Evolutionary conservation across 805 yeast genomes (phyloP).

Genomic region (Candida hungchunana): DNA sequence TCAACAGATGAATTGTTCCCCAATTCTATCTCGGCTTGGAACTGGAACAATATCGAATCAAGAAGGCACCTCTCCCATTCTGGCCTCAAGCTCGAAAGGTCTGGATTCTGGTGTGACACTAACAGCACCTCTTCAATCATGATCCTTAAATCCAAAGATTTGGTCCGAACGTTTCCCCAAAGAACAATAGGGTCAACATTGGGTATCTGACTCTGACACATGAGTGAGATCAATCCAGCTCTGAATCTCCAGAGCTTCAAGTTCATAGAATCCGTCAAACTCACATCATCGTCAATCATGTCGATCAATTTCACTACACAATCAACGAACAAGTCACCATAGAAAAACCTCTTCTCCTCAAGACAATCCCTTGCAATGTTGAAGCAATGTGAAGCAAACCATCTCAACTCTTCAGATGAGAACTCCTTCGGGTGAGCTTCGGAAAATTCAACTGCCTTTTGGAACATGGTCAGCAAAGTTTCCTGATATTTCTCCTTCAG

Average conservation of each 20-base stretch:
- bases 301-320: conserved; percentile 20
- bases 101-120: conserved; percentile 10
- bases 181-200: conserved; percentile 7
- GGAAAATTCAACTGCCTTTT: conserved; percentile 16
- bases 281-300: conserved; percentile 25
- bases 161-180: conserved; percentile 11
- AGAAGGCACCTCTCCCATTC: conserved; percentile 22
- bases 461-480: conserved; percentile 12
- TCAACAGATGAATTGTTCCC: conserved; percentile 22
- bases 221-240: conserved; percentile 15
- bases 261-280: conserved; percentile 21
- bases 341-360: conserved; percentile 8
- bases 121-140: conserved; percentile 15
- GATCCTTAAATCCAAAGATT: conserved; percentile 12
- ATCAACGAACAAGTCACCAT: conserved; percentile 20
- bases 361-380: conserved; percentile 29
- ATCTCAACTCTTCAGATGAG: conserved; percentile 34
- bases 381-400: conserved; percentile 36
- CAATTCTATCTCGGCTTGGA: conserved; percentile 24
- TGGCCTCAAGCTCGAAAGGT: conserved; percentile 9
- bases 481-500: conserved; percentile 8
- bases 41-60: conserved; percentile 23
- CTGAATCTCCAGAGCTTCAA: conserved; percentile 20
- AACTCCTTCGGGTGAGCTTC: conserved; percentile 14
- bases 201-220: conserved; percentile 14